Evolutionary conservation across 2,329 filamentous ascomycete species (phyloP).

Genomic region (Aspergillus pseudotamarii): DNA sequence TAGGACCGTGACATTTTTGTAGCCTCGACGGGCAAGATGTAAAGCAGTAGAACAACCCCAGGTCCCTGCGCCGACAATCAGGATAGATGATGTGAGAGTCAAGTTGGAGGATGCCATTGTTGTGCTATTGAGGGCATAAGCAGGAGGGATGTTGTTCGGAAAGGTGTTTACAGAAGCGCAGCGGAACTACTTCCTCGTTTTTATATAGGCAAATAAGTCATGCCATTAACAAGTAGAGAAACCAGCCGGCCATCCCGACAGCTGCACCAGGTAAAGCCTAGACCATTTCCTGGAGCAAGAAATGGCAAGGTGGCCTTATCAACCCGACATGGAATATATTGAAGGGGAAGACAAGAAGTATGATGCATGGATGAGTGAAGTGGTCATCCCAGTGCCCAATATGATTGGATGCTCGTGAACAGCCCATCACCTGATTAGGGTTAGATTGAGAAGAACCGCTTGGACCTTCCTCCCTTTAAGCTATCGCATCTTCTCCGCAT

Average conservation of each 20-base stretch:
- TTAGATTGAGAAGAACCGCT: not conserved
- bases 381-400: not conserved
- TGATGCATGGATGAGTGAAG: not conserved
- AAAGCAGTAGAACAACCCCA: conserved; percentile 58
- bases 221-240: not conserved
- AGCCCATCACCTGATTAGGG: not conserved
- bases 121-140: not conserved
- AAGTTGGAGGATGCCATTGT: not conserved
- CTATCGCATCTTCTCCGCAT: conserved; percentile 14
- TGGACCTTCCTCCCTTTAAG: conserved; percentile 1
- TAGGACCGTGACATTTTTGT: conserved; percentile 52
- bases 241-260: not conserved
- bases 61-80: conserved; percentile 55
- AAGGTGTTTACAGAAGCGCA: not conserved
- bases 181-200: not conserved
- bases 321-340: not conserved
- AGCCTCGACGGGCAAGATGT: conserved; percentile 53
- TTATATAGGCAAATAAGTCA: not conserved
- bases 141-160: not conserved
- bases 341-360: not conserved
- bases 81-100: conserved; percentile 24
- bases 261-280: not conserved
- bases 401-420: not conserved
- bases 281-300: not conserved
- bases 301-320: not conserved